Percentiles rank a stretch among this genome's conserved stretches.
These are phyloP conservation scores for Diaporthe vexans DNA, from an alignment of 2,329 filamentous ascomycete genomes.

Conservation along the genomic window DNA sequence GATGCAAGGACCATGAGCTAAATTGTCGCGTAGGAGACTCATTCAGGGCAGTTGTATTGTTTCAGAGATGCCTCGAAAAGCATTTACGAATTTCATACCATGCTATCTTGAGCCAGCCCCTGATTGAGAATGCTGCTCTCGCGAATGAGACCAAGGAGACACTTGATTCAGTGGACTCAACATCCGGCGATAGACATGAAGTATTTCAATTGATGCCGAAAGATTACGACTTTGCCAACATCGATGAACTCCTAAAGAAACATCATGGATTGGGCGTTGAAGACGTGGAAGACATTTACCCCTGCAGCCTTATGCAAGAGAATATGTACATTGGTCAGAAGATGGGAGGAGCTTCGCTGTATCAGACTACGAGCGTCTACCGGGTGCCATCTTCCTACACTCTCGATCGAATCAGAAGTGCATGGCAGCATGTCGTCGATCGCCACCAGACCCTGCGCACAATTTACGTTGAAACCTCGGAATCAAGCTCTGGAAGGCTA, in stretches of 20 bases:
- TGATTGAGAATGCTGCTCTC: not conserved
- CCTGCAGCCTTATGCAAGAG: conserved; percentile 9
- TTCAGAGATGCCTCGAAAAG: conserved; percentile 4
- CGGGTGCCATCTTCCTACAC: not conserved
- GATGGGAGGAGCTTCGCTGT: not conserved
- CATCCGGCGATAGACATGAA: not conserved
- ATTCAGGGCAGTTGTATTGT: not conserved
- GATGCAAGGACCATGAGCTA: not conserved
- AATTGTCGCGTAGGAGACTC: not conserved
- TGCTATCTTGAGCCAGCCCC: not conserved
- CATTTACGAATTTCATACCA: not conserved
- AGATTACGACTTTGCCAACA: not conserved
- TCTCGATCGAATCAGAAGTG: not conserved
- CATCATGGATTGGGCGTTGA: not conserved
- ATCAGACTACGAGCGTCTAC: not conserved
- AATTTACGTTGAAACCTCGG: not conserved
- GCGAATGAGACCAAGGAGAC: not conserved
- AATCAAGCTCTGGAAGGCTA: not conserved
- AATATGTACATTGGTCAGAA: conserved; percentile 9
- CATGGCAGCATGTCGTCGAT: not conserved
- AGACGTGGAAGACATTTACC: not conserved
- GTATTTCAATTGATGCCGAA: not conserved
- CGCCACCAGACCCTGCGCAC: not conserved
- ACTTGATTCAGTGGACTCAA: not conserved
- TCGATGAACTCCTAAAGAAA: not conserved